These are phyloP conservation scores for Solanum boliviense DNA, from an alignment of 257 asterid genomes.

Conservation along the genomic window DNA sequence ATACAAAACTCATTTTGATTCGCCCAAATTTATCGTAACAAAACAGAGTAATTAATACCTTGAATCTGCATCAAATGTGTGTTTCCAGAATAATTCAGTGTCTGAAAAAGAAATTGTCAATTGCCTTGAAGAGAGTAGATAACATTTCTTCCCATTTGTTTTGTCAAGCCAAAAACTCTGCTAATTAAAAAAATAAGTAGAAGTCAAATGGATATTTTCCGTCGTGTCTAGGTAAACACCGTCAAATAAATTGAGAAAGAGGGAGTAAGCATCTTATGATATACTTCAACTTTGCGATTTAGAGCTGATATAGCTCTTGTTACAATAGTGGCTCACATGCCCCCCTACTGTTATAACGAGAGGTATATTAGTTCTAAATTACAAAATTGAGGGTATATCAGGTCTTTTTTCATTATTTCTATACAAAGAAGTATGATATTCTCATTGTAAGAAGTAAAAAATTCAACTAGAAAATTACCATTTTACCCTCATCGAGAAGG, in stretches of 20 bases:
- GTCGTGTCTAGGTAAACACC: neutral
- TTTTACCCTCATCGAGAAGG: conserved; percentile 21
- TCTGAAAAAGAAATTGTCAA: neutral
- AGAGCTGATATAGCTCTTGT: neutral
- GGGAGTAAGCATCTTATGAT: neutral
- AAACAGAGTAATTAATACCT: neutral
- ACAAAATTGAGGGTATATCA: neutral
- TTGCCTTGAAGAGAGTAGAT: neutral
- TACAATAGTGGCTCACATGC: neutral
- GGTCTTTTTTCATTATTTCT: too few species aligned
- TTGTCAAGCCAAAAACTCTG: neutral
- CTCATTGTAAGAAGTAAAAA: neutral
- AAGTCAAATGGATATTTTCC: neutral
- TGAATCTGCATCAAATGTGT: neutral
- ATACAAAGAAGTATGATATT: neutral
- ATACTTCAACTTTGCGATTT: neutral
- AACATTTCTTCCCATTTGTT: neutral
- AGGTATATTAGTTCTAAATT: too few species aligned
- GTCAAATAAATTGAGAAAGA: too few species aligned
- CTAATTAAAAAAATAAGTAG: too few species aligned
- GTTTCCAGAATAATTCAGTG: neutral
- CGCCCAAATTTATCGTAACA: neutral
- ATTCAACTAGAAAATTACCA: conserved; percentile 8
- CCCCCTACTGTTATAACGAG: too few species aligned
- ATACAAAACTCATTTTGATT: neutral